Evolutionary conservation across 257 asterid genomes (phyloP).

Genomic region (Solanum bukasovii): DNA sequence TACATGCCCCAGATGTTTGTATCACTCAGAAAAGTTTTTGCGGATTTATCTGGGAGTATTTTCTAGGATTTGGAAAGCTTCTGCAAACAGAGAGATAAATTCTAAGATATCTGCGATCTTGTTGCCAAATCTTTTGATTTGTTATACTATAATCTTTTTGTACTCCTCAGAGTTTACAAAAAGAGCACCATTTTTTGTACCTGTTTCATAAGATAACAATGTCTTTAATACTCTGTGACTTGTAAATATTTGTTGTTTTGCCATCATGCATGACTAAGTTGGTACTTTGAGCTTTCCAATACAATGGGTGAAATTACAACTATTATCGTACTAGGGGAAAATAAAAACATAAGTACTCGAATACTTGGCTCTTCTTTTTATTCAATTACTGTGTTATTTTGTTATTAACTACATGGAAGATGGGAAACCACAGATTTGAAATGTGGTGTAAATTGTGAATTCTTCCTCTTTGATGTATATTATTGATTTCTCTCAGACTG

Average conservation of each 20-base stretch:
- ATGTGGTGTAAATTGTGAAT: neutral
- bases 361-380: neutral
- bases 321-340: neutral
- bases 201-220: neutral
- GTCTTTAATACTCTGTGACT: neutral
- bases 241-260: neutral
- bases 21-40: neutral
- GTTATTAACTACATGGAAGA: neutral
- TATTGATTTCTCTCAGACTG: neutral
- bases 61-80: neutral
- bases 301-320: neutral
- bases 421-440: neutral
- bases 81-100: neutral
- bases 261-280: neutral
- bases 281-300: neutral
- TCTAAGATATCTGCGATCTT: neutral
- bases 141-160: neutral
- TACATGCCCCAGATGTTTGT: neutral
- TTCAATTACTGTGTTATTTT: neutral
- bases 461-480: neutral
- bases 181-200: neutral
- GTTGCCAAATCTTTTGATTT: neutral
- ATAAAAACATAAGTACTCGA: neutral
- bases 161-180: neutral
- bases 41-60: neutral